Base-by-base conservation (phyloP, 805 yeast species). In the Saccharomyces kudriavzevii region DNA sequence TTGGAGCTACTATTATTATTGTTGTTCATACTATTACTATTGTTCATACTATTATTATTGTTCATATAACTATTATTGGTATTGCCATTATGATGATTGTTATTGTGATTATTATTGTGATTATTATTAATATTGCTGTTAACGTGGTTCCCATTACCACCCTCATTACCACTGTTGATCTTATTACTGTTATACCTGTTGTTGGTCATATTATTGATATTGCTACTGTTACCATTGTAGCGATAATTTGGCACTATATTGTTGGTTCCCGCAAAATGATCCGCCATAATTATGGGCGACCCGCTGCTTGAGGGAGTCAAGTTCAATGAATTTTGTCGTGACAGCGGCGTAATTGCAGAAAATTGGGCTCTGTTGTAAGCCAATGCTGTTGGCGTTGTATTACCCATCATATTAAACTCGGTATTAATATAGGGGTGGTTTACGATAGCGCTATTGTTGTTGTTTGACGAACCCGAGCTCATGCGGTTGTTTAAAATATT, bases 1-100 rank as follows among this genome's bases (percentile, higher is more conserved):
- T 58, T 60, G 49, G 59, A 59, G 48, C 52, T 60, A 47, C 60
- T 58, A 50, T 64, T 61, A 52, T 58, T 60, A 51, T 54, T 58
- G 50, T 57, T 57, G 54, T 56, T 60, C 52, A 56, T 54, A 45
- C 54, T 59, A 54, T 51, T 55, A 17, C 53, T 50, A 45, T 50
- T 48, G 45, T 45, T 54, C 47, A 50, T 57, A 54, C 54, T 56
- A 49, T 54, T 52, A 49, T 57, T 56, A 53, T 49, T 48, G 46
- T 45, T 50, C 45, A 47, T 48, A 28, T 27, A 52, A 29, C 40
- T 54, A 47, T 49, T 54, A 51, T 49, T 54, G 53, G 27, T 40
- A 48, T 26, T 50, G 31, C 24, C 40, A 35, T 22, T 52, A 52
- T 55, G 57, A 52, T 53, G 53, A 49, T 52, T 56, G 51, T 49